Evolutionary conservation across 371 early-diverging fungal species (phyloP).

Genomic region (Sporodiniella umbellata): DNA sequence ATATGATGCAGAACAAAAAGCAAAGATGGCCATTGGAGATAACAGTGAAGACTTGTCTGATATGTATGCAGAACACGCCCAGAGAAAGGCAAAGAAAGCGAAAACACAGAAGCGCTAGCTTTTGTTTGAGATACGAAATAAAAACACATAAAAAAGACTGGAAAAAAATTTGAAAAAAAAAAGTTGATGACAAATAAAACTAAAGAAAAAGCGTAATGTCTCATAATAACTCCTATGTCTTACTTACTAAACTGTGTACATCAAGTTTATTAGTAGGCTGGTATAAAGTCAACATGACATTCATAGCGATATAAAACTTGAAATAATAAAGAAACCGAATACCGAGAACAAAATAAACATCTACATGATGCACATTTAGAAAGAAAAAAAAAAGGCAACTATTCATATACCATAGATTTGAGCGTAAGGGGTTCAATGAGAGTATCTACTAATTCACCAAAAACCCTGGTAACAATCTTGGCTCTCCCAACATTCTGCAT

Average conservation of each 20-base stretch:
- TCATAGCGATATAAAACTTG: conserved; percentile 1
- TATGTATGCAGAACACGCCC: conserved; percentile 85
- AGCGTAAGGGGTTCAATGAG: conserved; percentile 14
- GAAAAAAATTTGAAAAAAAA: no score
- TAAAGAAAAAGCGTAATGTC: no score
- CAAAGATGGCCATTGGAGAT: conserved; percentile 34
- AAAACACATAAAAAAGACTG: no score
- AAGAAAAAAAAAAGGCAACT: neutral
- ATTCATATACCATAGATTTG: conserved; percentile 15
- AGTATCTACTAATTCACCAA: conserved; percentile 18
- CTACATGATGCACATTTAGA: neutral
- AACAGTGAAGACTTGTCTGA: conserved; percentile 77
- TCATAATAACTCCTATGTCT: no score
- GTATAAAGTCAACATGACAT: no score
- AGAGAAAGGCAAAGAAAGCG: conserved; percentile 64
- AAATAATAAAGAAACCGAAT: conserved; percentile 11
- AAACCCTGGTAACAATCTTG: conserved; percentile 10
- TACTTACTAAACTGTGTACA: no score
- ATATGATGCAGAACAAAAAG: conserved; percentile 66
- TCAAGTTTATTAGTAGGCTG: no score
- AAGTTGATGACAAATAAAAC: no score
- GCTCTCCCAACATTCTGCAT: neutral
- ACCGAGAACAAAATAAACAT: conserved; percentile 4
- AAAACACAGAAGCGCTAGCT: conserved; percentile 51
- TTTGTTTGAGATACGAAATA: conserved; percentile 7